Conservation (phyloP, 2,329 filamentous ascomycete genomes). For the Colletotrichum cuscutae region DNA sequence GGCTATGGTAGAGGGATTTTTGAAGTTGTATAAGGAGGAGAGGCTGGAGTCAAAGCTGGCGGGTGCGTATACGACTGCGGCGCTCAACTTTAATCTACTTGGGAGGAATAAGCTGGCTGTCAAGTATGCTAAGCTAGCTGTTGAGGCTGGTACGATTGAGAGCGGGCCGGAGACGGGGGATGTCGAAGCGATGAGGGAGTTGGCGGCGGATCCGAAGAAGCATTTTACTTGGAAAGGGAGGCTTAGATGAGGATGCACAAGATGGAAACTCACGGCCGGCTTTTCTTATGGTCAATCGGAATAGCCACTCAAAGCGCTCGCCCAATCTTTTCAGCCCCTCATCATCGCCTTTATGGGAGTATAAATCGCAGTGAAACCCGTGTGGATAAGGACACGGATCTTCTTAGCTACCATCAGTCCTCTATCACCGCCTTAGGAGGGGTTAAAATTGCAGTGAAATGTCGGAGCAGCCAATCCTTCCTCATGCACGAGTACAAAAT, state of each 20-base stretch:
- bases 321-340: too few species aligned
- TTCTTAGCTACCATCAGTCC: too few species aligned
- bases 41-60: constrained; percentile 46
- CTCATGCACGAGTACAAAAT: too few species aligned
- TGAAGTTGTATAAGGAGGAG: constrained; percentile 52
- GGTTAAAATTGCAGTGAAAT: too few species aligned
- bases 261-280: neutral
- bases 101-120: constrained; percentile 51
- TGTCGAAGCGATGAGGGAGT: constrained; percentile 28
- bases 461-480: too few species aligned
- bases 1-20: constrained; percentile 49
- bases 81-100: constrained; percentile 50
- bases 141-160: constrained; percentile 47
- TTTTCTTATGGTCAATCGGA: too few species aligned
- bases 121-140: constrained; percentile 49
- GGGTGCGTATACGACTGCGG: constrained; percentile 50
- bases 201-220: constrained; percentile 31
- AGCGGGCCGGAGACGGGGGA: constrained; percentile 25
- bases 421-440: too few species aligned
- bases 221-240: constrained; percentile 36
- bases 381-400: too few species aligned
- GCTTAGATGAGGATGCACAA: constrained; percentile 2
- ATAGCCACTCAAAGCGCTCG: too few species aligned
- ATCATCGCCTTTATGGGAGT: too few species aligned
- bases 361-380: too few species aligned